Base-by-base conservation (phyloP, 1,139 yeast species). In the Blastobotrys ciferrii region DNA sequence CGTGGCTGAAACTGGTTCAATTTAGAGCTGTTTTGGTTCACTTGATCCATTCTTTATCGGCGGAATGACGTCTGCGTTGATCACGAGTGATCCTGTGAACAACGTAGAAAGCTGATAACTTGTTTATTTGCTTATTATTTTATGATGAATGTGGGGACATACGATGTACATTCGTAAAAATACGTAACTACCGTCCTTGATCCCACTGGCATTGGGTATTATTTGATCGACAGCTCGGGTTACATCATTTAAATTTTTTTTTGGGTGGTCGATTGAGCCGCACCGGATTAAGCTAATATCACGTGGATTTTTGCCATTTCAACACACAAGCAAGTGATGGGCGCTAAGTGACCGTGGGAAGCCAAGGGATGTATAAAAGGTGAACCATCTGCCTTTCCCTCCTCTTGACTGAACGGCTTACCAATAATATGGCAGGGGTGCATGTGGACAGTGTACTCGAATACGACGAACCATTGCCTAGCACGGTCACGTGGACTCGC, bases 391-490 rank as follows among this genome's bases (percentile, higher is more conserved):
- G 28, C 28, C 28, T 23, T 23, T 23, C 9, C 9, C 28, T 6
- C 5, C 9, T 9, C n/a, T n/a, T n/a, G 5, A 32, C 35, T 31
- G 20, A 33, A 19, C 11, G 17, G 20, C 5, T 9, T 6, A 17
- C 40, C 28, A 9, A 11, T 4, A 36, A 6, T 5, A 36, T 36
- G 40, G 40, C 40, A 17, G 40, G 40, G 12, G 19, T 36, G 18
- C 40, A 36, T 36, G 40, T 36, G 14, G 40, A 36, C 28, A 36
- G 32, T 25, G 42, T 39, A 9, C 48, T 46, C 23, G 45, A 43
- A 20, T 59, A 58, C 45, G 58, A 57, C 18, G 55, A 58, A 32
- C 49, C 52, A 6, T 19, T 45, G 13, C 55, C 57, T 9, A 33
- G 50, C 9, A 30, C 53, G 19, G 44, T 47, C 13, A 54, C 51